Conservation (phyloP, 83 land plant species). For the Isoetes engelmannii region DNA sequence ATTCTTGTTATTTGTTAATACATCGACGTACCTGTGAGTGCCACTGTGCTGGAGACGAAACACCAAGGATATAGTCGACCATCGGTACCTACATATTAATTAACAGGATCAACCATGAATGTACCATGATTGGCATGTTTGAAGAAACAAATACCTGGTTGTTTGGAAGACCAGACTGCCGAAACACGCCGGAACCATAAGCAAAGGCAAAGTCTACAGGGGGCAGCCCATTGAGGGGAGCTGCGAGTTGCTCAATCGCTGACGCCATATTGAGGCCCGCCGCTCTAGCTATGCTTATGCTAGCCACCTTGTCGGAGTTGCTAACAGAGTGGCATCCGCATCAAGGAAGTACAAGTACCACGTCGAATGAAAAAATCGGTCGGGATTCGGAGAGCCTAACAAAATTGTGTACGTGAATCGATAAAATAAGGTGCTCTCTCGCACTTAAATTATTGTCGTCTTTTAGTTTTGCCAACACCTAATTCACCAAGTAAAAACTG, state of each 20-base stretch:
- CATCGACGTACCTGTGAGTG: constrained; percentile 26
- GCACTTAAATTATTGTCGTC: too few species aligned
- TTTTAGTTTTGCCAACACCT: too few species aligned
- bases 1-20: too few species aligned
- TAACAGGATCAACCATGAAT: not conserved
- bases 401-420: too few species aligned
- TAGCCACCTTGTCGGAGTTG: too few species aligned
- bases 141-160: not conserved
- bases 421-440: too few species aligned
- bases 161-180: constrained; percentile 6
- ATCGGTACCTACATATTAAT: constrained; percentile 21
- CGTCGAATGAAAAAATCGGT: too few species aligned
- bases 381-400: too few species aligned
- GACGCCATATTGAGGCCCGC: constrained; percentile 1
- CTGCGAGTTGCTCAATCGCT: constrained; percentile 19
- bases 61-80: constrained; percentile 41
- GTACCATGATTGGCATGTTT: not conserved
- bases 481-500: too few species aligned
- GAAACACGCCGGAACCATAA: constrained; percentile 43
- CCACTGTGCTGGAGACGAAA: constrained; percentile 31
- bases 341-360: too few species aligned
- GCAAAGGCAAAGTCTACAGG: constrained; percentile 39
- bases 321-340: too few species aligned
- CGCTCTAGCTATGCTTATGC: too few species aligned
- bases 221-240: constrained; percentile 28